Base-by-base conservation (phyloP, 345 rosid genomes). In the Ceriops decandra region DNA sequence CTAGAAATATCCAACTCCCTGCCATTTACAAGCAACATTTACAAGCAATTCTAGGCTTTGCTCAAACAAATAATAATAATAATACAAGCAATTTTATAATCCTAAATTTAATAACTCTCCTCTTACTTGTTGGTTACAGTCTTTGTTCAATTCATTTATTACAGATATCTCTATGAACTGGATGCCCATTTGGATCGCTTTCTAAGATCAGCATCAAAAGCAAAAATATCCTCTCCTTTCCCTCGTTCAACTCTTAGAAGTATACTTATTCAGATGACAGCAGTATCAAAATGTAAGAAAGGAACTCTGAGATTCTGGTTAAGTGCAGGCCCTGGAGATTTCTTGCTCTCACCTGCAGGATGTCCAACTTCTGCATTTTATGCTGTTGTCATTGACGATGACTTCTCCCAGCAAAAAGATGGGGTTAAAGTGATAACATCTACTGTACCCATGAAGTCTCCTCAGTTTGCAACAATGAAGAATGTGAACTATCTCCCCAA, bases 401-500 rank as follows among this genome's bases (percentile, higher is more conserved):
- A 79, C 51, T 69, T 86, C 72, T 77, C 76, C 22, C 93, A 88
- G 30, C 56, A 71, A 74, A 86, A 74, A 72, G 79, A 82, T 60
- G 90, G 93, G 47, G 87, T 86, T 68, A 84, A 83, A 68, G 89
- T 80, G 75, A 76, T 86, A 67, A 88, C 90, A 28, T 82, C 90
- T n/a, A 76, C 80, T 0, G 68, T 82, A 71, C 93, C 90, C 6
- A 88, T 88, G 83, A 88, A 86, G 73, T 60, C 90, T 33, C 79
- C 86, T 38, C 42, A 46, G 20, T 85, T 84, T 26, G 82, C 93
- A n/a, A 86, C 85, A 1, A 57, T 66, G 80, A 88, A 88, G 79
- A 88, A 79, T 35, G 89, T 86, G 38, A 88, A 88, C 81, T 86
- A 88, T 76, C 79, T 88, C 21, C 90, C 90, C 0, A 86, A 88